These are phyloP conservation scores for Elsinoe perseae DNA, from an alignment of 2,329 filamentous ascomycete species.

Conservation along the genomic window DNA sequence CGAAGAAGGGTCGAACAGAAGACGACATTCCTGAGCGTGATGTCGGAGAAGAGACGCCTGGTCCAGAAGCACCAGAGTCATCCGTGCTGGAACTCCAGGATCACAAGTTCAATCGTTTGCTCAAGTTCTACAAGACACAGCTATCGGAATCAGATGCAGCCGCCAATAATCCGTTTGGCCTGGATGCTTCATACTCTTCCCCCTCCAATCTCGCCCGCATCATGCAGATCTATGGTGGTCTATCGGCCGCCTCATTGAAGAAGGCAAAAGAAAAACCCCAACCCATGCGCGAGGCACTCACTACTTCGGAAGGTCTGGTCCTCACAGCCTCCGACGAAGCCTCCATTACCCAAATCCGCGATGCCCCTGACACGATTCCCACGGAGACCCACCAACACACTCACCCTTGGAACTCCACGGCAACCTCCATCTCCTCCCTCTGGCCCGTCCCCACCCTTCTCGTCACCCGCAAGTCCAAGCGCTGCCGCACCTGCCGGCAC, in stretches of 20 bases:
- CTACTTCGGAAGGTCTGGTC: conserved; percentile 59
- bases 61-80: not conserved
- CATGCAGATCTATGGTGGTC: conserved; percentile 77
- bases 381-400: conserved; percentile 17
- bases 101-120: conserved; percentile 65
- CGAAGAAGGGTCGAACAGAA: not conserved
- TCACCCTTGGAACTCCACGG: conserved; percentile 38
- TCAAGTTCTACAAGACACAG: conserved; percentile 74
- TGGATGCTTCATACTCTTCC: conserved; percentile 56
- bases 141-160: conserved; percentile 57
- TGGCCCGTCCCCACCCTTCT: conserved; percentile 76
- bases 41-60: not conserved
- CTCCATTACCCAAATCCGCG: conserved; percentile 32
- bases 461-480: conserved; percentile 86
- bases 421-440: conserved; percentile 63
- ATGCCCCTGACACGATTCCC: not conserved
- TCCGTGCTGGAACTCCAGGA: conserved; percentile 37
- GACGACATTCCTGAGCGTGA: not conserved
- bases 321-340: conserved; percentile 38
- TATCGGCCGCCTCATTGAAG: conserved; percentile 53
- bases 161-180: conserved; percentile 42
- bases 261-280: conserved; percentile 60
- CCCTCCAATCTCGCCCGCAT: conserved; percentile 78
- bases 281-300: conserved; percentile 72
- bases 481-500: conserved; percentile 85